These are phyloP conservation scores for Malus sylvestris DNA, from an alignment of 306 rosid species.

Conservation along the genomic window DNA sequence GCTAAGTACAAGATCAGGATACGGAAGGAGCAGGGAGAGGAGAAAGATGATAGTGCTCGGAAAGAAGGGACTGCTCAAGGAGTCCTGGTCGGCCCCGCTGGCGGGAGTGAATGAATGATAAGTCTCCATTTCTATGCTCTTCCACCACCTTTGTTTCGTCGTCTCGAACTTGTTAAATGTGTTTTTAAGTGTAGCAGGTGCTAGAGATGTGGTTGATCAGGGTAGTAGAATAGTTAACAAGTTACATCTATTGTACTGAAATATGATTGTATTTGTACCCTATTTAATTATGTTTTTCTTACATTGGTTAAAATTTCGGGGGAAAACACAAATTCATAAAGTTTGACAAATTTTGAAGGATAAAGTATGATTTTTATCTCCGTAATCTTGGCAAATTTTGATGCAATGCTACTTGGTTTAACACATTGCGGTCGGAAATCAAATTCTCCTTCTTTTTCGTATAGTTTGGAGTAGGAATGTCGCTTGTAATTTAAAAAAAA, in stretches of 20 bases:
- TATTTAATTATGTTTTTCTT: background rate
- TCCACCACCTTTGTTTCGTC: background rate
- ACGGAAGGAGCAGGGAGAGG: conserved; percentile 58
- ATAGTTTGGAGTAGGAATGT: too few relatives aligned
- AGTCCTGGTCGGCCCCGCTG: conserved; percentile 88
- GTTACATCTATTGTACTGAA: background rate
- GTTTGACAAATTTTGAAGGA: background rate
- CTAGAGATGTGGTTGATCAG: conserved; percentile 4
- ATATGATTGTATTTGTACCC: background rate
- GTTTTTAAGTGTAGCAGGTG: background rate
- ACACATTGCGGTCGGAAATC: too few relatives aligned
- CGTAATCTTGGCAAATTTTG: background rate
- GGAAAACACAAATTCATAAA: background rate
- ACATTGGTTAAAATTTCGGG: background rate
- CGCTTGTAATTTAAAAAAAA: too few relatives aligned
- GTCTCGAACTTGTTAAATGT: background rate
- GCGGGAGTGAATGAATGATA: conserved; percentile 43
- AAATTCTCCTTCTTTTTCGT: too few relatives aligned
- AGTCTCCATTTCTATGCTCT: background rate
- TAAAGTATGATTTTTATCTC: background rate
- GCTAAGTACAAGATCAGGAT: conserved; percentile 81
- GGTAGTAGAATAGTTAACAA: conserved; percentile 1
- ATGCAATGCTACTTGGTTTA: too few relatives aligned
- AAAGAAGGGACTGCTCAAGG: conserved; percentile 96
- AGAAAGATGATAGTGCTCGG: conserved; percentile 55